Percentiles rank a stretch among this genome's conserved stretches.
Evolutionary conservation across 1,284 basidiomycete genomes (phyloP).

Genomic region (Ustilago loliicola): DNA sequence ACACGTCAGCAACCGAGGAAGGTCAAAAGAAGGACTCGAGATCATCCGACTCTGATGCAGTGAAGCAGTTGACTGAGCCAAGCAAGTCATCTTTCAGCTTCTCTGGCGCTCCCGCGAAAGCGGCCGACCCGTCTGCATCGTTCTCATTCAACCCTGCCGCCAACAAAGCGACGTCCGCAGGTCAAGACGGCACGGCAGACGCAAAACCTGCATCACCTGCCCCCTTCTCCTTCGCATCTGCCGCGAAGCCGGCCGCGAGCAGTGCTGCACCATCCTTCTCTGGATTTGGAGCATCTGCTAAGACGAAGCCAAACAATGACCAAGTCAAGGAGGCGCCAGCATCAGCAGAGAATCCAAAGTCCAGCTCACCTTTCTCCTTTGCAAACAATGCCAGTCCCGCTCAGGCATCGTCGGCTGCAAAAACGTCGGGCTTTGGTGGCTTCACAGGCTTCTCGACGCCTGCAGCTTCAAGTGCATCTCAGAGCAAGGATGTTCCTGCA

Average conservation of each 20-base stretch:
- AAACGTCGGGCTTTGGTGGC: conserved; percentile 15
- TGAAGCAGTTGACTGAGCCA: background rate
- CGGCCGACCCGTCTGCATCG: conserved; percentile 10
- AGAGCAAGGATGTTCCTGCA: conserved; percentile 19
- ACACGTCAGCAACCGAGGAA: background rate
- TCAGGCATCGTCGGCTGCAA: conserved; percentile 8
- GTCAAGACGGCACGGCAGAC: conserved; percentile 7
- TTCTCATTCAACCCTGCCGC: conserved; percentile 18
- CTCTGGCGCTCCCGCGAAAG: conserved; percentile 18
- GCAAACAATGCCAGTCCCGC: conserved; percentile 12
- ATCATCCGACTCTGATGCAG: background rate
- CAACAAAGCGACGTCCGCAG: background rate
- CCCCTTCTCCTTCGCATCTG: conserved; percentile 32
- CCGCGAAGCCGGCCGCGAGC: conserved; percentile 2
- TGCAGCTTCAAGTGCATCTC: conserved; percentile 11
- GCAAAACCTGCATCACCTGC: conserved; percentile 20
- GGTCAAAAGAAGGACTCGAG: background rate
- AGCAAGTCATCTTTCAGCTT: conserved; percentile 35
- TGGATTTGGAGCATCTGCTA: conserved; percentile 2
- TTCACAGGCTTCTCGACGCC: conserved; percentile 24
- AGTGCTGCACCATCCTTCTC: conserved; percentile 6
- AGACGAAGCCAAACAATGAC: conserved; percentile 3
- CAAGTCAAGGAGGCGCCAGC: conserved; percentile 8
- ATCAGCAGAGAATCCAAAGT: conserved; percentile 4
- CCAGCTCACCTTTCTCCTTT: conserved; percentile 26